Percentiles rank a stretch among this genome's conserved stretches.
These are phyloP conservation scores for Pleurotus pulmonarius DNA, from an alignment of 768 basidiomycete genomes.

Conservation along the genomic window DNA sequence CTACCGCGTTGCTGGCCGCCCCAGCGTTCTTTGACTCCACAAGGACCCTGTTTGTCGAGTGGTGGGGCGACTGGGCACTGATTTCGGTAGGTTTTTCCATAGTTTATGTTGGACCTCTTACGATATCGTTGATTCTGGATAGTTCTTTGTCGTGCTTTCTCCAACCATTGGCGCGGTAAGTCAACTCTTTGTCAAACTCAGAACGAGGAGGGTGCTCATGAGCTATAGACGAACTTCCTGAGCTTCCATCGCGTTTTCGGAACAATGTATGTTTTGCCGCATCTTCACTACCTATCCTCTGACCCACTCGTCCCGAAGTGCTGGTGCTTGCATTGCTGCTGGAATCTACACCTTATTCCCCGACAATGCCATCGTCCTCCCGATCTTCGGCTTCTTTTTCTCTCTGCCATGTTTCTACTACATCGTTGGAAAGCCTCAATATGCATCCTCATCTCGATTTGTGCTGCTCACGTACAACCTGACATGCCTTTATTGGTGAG, in stretches of 20 bases:
- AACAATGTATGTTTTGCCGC: slow-evolving; percentile 58
- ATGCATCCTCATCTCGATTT: slow-evolving; percentile 73
- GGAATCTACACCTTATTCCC: slow-evolving; percentile 71
- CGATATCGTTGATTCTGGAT: neutral
- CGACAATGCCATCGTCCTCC: slow-evolving; percentile 67
- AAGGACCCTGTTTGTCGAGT: slow-evolving; percentile 73
- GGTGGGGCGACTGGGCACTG: slow-evolving; percentile 93
- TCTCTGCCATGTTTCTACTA: slow-evolving; percentile 94
- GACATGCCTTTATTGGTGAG: slow-evolving; percentile 69
- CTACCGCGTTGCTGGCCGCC: slow-evolving; percentile 74
- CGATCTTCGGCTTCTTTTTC: slow-evolving; percentile 83
- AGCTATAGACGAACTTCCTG: slow-evolving; percentile 75
- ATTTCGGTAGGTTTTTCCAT: slow-evolving; percentile 62
- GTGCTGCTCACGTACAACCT: slow-evolving; percentile 87
- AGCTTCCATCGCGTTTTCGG: slow-evolving; percentile 81
- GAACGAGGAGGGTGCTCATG: slow-evolving; percentile 2
- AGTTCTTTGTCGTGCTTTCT: slow-evolving; percentile 91
- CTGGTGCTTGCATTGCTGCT: slow-evolving; percentile 78
- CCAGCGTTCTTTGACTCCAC: slow-evolving; percentile 86
- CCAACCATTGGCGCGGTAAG: slow-evolving; percentile 83
- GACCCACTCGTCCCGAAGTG: slow-evolving; percentile 32
- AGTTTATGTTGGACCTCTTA: too few species aligned
- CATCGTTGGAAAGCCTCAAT: slow-evolving; percentile 75
- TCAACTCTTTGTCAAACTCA: neutral
- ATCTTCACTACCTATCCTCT: slow-evolving; percentile 9